Base-by-base conservation (phyloP, 2,329 filamentous ascomycete species). In the Cladorrhinum sp. region DNA sequence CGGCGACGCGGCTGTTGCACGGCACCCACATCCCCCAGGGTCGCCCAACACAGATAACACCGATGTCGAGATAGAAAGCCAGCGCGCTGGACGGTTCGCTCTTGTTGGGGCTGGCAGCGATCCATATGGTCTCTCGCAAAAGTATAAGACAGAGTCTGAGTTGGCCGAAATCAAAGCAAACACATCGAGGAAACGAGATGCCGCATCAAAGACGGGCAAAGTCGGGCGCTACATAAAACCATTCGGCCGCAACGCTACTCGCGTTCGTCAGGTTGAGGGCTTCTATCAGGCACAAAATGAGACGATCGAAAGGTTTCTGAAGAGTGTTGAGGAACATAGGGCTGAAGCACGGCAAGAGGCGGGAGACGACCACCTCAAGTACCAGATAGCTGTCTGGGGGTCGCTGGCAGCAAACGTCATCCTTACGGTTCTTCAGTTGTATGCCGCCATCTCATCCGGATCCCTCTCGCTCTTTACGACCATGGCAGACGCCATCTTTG, bases 381-480 rank as follows among this genome's bases (percentile, higher is more conserved):
- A 84, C 76, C 84, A 85, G 68, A 90, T 87, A 64, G 85, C 84
- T 38, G 79, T 87, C 10, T 86, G 81, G 71, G 85, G 84, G 16
- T 87, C 84, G 38, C 91, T 97, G 68, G 84, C 78, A 1, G 93
- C 93, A 61, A 98, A 98, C 69, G 74, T 97, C 59, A 64, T 90
- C 25, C 82, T 99, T 5, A 86, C 93, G 0, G 81, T 81, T 3
- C 81, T 99, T 18, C 95, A 99, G 75, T 79, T 97, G 38, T 99
- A 96, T 72, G 95, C 89, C 49, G 95, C 95, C 63, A 84, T 91
- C 50, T 85, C 90, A 0, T 96, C 93, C 0, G 87, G 89, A 51
- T 97, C 92, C n/a, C 83, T 98, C 36, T 96, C 93, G 4, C 86
- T 99, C 51, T 97, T 98, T 78, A 97, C 95, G 16, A 99, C 93